These are phyloP conservation scores for Boletus rex-veris DNA, from an alignment of 768 basidiomycete genomes.

Conservation along the genomic window DNA sequence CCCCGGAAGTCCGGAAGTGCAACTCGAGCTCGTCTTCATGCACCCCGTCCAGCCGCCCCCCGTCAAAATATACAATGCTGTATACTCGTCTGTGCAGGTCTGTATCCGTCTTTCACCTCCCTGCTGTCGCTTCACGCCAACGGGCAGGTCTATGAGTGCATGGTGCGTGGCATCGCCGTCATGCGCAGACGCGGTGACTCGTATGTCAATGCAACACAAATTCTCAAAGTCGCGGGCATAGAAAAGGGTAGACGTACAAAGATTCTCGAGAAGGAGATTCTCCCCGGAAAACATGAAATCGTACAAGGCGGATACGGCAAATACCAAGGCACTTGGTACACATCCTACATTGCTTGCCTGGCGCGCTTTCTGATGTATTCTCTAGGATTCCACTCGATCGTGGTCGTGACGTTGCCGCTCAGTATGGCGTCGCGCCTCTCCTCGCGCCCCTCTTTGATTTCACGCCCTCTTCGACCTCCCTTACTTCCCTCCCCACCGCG, in stretches of 20 bases:
- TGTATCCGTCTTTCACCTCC: slow-evolving; percentile 2
- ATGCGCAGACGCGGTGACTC: slow-evolving; percentile 95
- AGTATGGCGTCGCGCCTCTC: slow-evolving; percentile 87
- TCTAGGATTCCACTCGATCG: slow-evolving; percentile 93
- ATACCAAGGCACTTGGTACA: slow-evolving; percentile 98
- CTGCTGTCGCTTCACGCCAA: neutral
- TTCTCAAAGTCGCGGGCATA: slow-evolving; percentile 97
- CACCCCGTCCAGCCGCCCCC: slow-evolving; percentile 42
- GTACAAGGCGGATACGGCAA: slow-evolving; percentile 99
- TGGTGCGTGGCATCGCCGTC: slow-evolving; percentile 97
- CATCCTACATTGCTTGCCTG: slow-evolving; percentile 4
- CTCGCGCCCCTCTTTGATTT: slow-evolving; percentile 93
- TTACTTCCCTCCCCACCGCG: slow-evolving; percentile 62
- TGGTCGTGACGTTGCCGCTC: slow-evolving; percentile 87
- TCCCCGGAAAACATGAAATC: slow-evolving; percentile 94
- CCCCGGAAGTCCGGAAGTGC: too few species aligned
- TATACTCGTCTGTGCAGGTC: slow-evolving; percentile 87
- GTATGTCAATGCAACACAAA: slow-evolving; percentile 98
- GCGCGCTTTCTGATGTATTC: slow-evolving; percentile 9
- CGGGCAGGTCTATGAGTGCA: slow-evolving; percentile 88
- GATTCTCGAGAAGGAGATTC: slow-evolving; percentile 95
- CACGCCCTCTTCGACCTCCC: slow-evolving; percentile 68
- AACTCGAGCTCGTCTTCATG: neutral
- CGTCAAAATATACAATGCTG: slow-evolving; percentile 90
- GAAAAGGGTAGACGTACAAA: slow-evolving; percentile 96